phyloP scores from a whole-genome alignment of 2,329 filamentous ascomycete genomes.

The Cercospora sp. region DNA sequence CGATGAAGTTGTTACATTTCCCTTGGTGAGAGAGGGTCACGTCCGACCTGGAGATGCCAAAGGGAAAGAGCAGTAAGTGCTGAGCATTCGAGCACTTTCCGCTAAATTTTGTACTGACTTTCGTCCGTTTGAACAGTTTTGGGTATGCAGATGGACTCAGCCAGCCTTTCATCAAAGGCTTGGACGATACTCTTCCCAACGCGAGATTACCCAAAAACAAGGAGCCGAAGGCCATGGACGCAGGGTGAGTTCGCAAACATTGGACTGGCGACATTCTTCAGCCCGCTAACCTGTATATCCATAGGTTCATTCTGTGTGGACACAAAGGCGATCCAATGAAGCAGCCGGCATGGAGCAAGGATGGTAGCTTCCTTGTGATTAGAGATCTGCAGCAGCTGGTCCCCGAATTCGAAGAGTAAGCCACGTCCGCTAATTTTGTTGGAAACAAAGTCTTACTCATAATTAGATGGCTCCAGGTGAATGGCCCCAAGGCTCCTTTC shows the following conservation, averaged over 20 bases:
- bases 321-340: constrained; percentile 14
- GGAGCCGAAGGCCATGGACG: constrained; percentile 8
- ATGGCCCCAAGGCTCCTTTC: constrained; percentile 12
- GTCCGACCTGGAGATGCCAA: constrained; percentile 10
- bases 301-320: constrained; percentile 10
- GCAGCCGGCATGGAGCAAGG: constrained; percentile 9
- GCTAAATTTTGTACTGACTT: constrained; percentile 6
- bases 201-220: constrained; percentile 5
- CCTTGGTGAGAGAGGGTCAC: constrained; percentile 11
- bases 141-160: constrained; percentile 11
- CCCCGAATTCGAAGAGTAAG: constrained; percentile 13
- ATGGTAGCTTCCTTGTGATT: constrained; percentile 14
- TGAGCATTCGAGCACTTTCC: constrained; percentile 8
- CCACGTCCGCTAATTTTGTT: constrained; percentile 3
- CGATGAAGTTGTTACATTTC: constrained; percentile 12
- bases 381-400: constrained; percentile 15
- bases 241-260: constrained; percentile 6
- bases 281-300: constrained; percentile 6
- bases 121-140: constrained; percentile 9
- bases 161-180: constrained; percentile 13
- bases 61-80: constrained; percentile 15
- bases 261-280: constrained; percentile 10
- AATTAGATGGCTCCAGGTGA: constrained; percentile 12
- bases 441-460: constrained; percentile 6
- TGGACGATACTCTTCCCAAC: constrained; percentile 12